phyloP scores from a whole-genome alignment of 805 yeast species.

The Soucietia sequanensis region DNA sequence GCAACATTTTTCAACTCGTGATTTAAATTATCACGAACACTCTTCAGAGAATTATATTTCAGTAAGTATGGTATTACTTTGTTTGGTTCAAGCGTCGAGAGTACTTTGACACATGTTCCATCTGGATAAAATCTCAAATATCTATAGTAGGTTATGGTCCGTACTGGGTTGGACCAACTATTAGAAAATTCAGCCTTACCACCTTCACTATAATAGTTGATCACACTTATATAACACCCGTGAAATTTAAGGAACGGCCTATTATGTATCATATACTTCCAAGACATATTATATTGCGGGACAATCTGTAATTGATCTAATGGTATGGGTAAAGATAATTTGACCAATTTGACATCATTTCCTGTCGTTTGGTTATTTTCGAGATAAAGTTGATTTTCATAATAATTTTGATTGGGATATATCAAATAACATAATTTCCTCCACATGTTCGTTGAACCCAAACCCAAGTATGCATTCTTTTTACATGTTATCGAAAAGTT shows the following conservation, averaged over 20 bases:
- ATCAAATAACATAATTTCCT: slow-evolving; percentile 47
- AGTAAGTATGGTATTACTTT: slow-evolving; percentile 59
- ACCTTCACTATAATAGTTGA: slow-evolving; percentile 83
- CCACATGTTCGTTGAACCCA: slow-evolving; percentile 51
- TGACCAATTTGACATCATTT: slow-evolving; percentile 36
- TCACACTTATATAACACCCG: slow-evolving; percentile 84
- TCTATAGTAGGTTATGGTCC: slow-evolving; percentile 84
- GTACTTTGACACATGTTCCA: slow-evolving; percentile 69
- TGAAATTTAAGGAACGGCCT: slow-evolving; percentile 78
- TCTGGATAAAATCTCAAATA: slow-evolving; percentile 78
- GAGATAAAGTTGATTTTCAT: slow-evolving; percentile 37
- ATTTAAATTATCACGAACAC: slow-evolving; percentile 11
- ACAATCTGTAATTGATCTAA: slow-evolving; percentile 26
- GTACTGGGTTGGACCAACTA: slow-evolving; percentile 72
- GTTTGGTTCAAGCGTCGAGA: slow-evolving; percentile 71
- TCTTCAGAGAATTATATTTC: slow-evolving; percentile 19
- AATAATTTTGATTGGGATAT: slow-evolving; percentile 55
- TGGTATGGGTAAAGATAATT: slow-evolving; percentile 38
- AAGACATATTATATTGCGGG: slow-evolving; percentile 31
- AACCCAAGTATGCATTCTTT: slow-evolving; percentile 55
- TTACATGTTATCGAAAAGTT: slow-evolving; percentile 59
- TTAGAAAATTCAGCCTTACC: slow-evolving; percentile 63
- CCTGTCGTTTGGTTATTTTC: slow-evolving; percentile 15
- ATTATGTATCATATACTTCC: slow-evolving; percentile 52
- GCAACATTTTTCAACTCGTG: slow-evolving; percentile 7